Evolutionary conservation across 495 filamentous ascomycete species (phyloP).

Genomic region (Aspergillus nidulans): DNA sequence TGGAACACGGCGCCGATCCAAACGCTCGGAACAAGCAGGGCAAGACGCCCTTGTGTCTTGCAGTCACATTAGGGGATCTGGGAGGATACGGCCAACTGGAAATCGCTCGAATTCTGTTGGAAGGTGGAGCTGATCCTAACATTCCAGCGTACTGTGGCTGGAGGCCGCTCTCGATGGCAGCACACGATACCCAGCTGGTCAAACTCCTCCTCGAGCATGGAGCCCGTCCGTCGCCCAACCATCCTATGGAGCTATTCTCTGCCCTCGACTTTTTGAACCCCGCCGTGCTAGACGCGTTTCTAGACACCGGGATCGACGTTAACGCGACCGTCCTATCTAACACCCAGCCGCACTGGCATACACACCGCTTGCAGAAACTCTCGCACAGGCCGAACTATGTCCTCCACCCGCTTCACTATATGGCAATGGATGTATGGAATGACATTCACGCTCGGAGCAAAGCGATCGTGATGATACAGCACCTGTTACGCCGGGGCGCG

Average conservation of each 20-base stretch:
- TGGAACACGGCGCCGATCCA: slow-evolving; percentile 38
- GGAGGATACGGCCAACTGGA: slow-evolving; percentile 15
- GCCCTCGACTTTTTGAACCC: slow-evolving; percentile 11
- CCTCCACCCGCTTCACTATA: slow-evolving; percentile 16
- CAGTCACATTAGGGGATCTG: slow-evolving; percentile 17
- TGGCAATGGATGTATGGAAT: slow-evolving; percentile 19
- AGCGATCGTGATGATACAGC: slow-evolving; percentile 11
- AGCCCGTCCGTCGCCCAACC: slow-evolving; percentile 15
- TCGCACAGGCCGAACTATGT: background rate
- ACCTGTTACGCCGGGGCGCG: slow-evolving; percentile 13
- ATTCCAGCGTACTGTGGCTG: slow-evolving; percentile 21
- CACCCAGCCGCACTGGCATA: slow-evolving; percentile 16
- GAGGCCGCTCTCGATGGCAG: slow-evolving; percentile 15
- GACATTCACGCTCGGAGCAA: slow-evolving; percentile 14
- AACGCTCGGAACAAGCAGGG: slow-evolving; percentile 29
- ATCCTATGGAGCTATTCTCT: slow-evolving; percentile 20
- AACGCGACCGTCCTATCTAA: slow-evolving; percentile 14
- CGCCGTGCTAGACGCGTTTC: slow-evolving; percentile 9
- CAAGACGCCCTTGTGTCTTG: slow-evolving; percentile 37
- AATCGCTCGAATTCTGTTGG: slow-evolving; percentile 26
- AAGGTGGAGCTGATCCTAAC: slow-evolving; percentile 36
- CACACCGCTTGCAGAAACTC: slow-evolving; percentile 4
- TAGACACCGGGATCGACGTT: slow-evolving; percentile 14
- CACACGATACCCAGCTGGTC: slow-evolving; percentile 13
- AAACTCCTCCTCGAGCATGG: slow-evolving; percentile 15